These are phyloP conservation scores for Kodamaea derodonti DNA, from an alignment of 1,139 yeast genomes.

Conservation along the genomic window DNA sequence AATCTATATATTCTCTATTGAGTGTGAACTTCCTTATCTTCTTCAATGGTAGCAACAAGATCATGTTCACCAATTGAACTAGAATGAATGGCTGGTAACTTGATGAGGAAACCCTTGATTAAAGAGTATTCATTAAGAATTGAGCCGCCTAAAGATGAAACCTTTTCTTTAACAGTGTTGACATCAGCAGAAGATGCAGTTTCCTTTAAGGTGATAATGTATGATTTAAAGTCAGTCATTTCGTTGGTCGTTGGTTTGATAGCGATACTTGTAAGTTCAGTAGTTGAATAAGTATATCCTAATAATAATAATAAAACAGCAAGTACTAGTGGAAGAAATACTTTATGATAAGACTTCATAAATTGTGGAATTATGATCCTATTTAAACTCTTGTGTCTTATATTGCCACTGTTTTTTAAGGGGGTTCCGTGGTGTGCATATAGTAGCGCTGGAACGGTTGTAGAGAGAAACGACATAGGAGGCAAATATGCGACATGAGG, in stretches of 20 bases:
- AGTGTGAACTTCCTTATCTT: slow-evolving; percentile 56
- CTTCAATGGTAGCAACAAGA: slow-evolving; percentile 52
- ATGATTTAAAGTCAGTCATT: slow-evolving; percentile 24
- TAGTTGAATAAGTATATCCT: slow-evolving; percentile 1
- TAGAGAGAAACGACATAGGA: too few species aligned
- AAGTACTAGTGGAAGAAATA: slow-evolving; percentile 4
- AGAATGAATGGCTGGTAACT: slow-evolving; percentile 49
- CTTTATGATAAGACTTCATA: slow-evolving; percentile 2
- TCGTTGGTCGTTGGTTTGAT: neutral
- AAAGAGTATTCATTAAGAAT: slow-evolving; percentile 61
- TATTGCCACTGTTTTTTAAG: neutral
- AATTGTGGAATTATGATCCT: neutral
- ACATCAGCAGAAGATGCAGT: slow-evolving; percentile 28
- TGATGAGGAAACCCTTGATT: slow-evolving; percentile 63
- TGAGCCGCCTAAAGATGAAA: slow-evolving; percentile 54
- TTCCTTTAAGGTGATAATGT: slow-evolving; percentile 39
- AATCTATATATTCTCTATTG: slow-evolving; percentile 23
- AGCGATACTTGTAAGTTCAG: neutral
- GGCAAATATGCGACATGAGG: too few species aligned
- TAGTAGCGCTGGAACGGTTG: too few species aligned
- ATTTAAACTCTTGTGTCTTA: neutral
- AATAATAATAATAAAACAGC: slow-evolving; percentile 4
- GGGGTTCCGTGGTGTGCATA: neutral
- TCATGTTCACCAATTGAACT: slow-evolving; percentile 39
- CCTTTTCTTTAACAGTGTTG: slow-evolving; percentile 27